These are phyloP conservation scores for Fusarium concolor DNA, from an alignment of 2,329 filamentous ascomycete genomes.

Conservation along the genomic window DNA sequence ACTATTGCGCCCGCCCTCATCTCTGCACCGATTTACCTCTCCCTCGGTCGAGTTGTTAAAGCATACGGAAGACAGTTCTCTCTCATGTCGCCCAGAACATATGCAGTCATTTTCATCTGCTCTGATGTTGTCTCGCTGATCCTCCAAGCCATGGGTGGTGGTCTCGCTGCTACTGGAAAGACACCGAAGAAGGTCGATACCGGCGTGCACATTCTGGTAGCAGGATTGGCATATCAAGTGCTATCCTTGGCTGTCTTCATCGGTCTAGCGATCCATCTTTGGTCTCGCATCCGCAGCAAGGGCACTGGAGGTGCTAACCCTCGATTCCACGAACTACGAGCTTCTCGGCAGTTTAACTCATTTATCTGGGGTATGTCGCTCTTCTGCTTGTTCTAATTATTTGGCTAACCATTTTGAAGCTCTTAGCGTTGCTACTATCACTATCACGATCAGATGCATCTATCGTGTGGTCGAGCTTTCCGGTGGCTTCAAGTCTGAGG, in stretches of 20 bases:
- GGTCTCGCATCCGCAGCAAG: neutral
- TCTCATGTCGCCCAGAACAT: slow-evolving; percentile 25
- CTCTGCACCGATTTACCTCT: slow-evolving; percentile 42
- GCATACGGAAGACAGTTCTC: slow-evolving; percentile 29
- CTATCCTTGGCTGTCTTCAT: slow-evolving; percentile 29
- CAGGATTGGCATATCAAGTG: slow-evolving; percentile 35
- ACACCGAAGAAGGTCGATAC: slow-evolving; percentile 17
- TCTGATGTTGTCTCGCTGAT: slow-evolving; percentile 34
- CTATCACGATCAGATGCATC: slow-evolving; percentile 26
- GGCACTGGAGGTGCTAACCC: neutral
- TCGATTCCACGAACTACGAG: slow-evolving; percentile 6
- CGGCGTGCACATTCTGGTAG: slow-evolving; percentile 34
- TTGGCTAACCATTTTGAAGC: neutral
- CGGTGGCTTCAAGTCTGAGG: slow-evolving; percentile 28
- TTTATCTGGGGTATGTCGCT: slow-evolving; percentile 3
- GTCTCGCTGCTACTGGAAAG: slow-evolving; percentile 26
- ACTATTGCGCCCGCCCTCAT: slow-evolving; percentile 45
- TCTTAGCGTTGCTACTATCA: neutral
- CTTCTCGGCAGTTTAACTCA: slow-evolving; percentile 12
- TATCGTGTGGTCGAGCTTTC: slow-evolving; percentile 35
- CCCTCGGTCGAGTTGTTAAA: slow-evolving; percentile 41
- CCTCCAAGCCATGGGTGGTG: slow-evolving; percentile 33
- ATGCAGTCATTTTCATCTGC: slow-evolving; percentile 32
- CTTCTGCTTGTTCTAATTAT: neutral
- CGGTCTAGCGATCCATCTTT: neutral